These are phyloP conservation scores for Cutaneotrichosporon curvatum DNA, from an alignment of 1,284 basidiomycete species.

Conservation along the genomic window DNA sequence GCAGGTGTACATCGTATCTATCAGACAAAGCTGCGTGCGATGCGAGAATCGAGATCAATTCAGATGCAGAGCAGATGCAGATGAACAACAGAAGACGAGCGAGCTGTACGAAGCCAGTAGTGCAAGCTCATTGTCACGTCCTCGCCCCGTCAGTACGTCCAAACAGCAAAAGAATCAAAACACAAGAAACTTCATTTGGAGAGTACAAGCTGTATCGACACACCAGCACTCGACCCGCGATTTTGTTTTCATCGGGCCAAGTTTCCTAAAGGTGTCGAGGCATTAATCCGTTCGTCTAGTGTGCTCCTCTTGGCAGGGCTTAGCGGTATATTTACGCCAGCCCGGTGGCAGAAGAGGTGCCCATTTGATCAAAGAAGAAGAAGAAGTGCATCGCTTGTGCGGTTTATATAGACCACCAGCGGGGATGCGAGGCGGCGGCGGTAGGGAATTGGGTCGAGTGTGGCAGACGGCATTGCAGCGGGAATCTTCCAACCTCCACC, in stretches of 20 bases:
- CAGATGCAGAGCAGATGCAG: background rate
- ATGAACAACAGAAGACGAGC: background rate
- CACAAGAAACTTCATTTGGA: too few species aligned
- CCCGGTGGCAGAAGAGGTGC: constrained; percentile 28
- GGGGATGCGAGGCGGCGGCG: background rate
- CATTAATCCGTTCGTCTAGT: constrained; percentile 47
- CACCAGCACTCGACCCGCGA: constrained; percentile 30
- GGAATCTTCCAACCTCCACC: too few species aligned
- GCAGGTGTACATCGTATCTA: background rate
- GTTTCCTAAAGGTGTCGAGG: constrained; percentile 45
- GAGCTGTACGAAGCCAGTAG: too few species aligned
- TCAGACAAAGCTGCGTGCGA: background rate
- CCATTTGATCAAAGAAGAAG: constrained; percentile 31
- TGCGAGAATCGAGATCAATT: background rate
- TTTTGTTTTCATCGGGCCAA: constrained; percentile 8
- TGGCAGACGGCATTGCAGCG: background rate
- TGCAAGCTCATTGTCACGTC: too few species aligned
- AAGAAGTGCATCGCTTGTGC: background rate
- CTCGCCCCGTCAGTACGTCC: too few species aligned
- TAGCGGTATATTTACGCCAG: constrained; percentile 5
- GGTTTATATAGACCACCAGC: background rate
- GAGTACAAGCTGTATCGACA: constrained; percentile 44
- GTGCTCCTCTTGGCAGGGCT: constrained; percentile 18
- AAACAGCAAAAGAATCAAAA: too few species aligned
- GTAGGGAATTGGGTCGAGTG: too few species aligned